These are phyloP conservation scores for Aurantiochytrium sp. DNA, from an alignment of 108 stramenopile genomes.

Conservation along the genomic window DNA sequence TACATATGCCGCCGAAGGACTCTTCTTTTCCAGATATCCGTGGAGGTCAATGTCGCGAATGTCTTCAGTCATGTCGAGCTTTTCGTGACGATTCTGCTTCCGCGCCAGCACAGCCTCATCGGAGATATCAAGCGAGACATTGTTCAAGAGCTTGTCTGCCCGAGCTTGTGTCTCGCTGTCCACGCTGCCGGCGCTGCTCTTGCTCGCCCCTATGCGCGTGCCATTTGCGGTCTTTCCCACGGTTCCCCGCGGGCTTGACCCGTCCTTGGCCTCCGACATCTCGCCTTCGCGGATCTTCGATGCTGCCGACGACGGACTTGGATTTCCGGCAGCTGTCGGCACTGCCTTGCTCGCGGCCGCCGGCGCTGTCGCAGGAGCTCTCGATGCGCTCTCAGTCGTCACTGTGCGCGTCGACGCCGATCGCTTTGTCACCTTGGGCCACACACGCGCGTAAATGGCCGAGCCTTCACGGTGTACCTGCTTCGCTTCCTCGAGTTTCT, in stretches of 20 bases:
- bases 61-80: background rate
- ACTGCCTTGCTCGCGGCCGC: too few relatives aligned
- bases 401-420: background rate
- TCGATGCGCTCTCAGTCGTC: background rate
- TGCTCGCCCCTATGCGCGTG: too few relatives aligned
- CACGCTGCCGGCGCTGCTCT: too few relatives aligned
- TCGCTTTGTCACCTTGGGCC: background rate
- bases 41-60: conserved; percentile 16
- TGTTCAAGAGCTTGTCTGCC: background rate
- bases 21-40: background rate
- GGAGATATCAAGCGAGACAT: background rate
- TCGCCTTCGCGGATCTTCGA: too few relatives aligned
- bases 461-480: background rate
- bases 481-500: background rate
- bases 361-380: too few relatives aligned
- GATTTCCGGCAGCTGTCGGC: too few relatives aligned
- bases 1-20: background rate
- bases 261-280: too few relatives aligned
- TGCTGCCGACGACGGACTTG: too few relatives aligned
- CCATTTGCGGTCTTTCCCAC: too few relatives aligned
- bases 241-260: too few relatives aligned
- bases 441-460: background rate
- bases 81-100: background rate
- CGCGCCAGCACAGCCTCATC: background rate
- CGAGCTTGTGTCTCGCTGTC: background rate